phyloP scores from a whole-genome alignment of 2,329 filamentous ascomycete genomes.

The Cercospora sp. region DNA sequence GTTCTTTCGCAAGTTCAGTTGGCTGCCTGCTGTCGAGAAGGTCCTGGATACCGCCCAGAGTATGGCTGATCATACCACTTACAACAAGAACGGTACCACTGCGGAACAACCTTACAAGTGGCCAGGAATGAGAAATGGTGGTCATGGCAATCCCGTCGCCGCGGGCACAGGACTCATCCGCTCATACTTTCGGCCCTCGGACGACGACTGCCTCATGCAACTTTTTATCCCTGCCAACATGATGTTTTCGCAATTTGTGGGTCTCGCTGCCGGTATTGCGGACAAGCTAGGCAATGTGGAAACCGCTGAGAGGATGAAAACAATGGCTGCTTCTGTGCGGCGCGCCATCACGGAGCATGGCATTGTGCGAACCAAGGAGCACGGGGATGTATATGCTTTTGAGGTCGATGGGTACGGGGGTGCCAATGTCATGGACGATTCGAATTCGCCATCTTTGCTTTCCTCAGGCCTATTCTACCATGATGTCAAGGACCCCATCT shows the following conservation, averaged over 20 bases:
- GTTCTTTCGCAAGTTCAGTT: slow-evolving; percentile 24
- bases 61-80: slow-evolving; percentile 21
- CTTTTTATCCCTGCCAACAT: slow-evolving; percentile 56
- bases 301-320: slow-evolving; percentile 19
- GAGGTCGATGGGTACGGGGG: slow-evolving; percentile 48
- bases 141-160: slow-evolving; percentile 49
- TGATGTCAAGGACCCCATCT: slow-evolving; percentile 39
- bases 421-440: slow-evolving; percentile 66
- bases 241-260: slow-evolving; percentile 68
- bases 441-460: slow-evolving; percentile 67
- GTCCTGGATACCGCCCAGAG: slow-evolving; percentile 19
- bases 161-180: slow-evolving; percentile 50
- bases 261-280: slow-evolving; percentile 50
- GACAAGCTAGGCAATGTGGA: slow-evolving; percentile 29
- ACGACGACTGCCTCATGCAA: slow-evolving; percentile 50
- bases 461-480: slow-evolving; percentile 22
- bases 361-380: slow-evolving; percentile 40
- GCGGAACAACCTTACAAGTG: slow-evolving; percentile 15
- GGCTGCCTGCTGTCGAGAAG: slow-evolving; percentile 18
- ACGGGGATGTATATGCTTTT: slow-evolving; percentile 47
- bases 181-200: slow-evolving; percentile 50
- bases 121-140: slow-evolving; percentile 36
- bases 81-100: slow-evolving; percentile 20
- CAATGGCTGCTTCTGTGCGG: slow-evolving; percentile 12
- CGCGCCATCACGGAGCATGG: slow-evolving; percentile 34